A percentile compares a stretch with the other conserved stretches of the same genome.
Conservation (phyloP, 164 flowering plant species). For the Warburgia ugandensis region DNA sequence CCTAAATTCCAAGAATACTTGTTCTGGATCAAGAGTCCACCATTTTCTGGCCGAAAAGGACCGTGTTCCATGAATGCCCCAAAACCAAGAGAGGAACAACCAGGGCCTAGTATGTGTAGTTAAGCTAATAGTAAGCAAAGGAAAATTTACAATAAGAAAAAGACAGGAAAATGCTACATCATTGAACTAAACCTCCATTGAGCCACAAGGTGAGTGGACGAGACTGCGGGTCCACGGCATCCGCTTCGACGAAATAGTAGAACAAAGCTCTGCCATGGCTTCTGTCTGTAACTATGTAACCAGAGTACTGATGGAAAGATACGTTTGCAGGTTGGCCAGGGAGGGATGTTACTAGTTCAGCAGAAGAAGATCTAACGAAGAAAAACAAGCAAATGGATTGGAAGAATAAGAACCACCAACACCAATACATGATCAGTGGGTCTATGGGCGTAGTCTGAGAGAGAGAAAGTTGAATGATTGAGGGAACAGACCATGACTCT, state of each 20-base stretch:
- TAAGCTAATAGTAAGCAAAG: no score
- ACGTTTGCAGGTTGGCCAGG: constrained; percentile 36
- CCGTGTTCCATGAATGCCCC: constrained; percentile 52
- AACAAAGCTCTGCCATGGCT: constrained; percentile 40
- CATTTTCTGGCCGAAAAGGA: constrained; percentile 35
- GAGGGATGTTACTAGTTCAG: constrained; percentile 17
- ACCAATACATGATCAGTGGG: no score
- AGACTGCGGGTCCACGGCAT: constrained; percentile 18
- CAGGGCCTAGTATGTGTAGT: no score
- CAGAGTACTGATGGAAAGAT: constrained; percentile 30
- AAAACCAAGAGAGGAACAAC: constrained; percentile 43
- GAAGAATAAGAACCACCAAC: no score
- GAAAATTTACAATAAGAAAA: no score
- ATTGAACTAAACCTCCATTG: constrained; percentile 54
- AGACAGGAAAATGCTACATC: no score
- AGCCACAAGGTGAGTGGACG: constrained; percentile 41
- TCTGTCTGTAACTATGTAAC: no score
- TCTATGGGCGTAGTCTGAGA: no score
- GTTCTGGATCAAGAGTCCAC: constrained; percentile 12
- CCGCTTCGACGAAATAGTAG: constrained; percentile 43
- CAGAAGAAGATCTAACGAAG: no score
- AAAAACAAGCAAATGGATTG: no score
- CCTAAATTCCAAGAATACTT: constrained; percentile 11
- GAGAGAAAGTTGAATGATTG: no score
- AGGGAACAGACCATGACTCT: no score